phyloP scores from a whole-genome alignment of 495 filamentous ascomycete species.

The Penicillium coffeae region DNA sequence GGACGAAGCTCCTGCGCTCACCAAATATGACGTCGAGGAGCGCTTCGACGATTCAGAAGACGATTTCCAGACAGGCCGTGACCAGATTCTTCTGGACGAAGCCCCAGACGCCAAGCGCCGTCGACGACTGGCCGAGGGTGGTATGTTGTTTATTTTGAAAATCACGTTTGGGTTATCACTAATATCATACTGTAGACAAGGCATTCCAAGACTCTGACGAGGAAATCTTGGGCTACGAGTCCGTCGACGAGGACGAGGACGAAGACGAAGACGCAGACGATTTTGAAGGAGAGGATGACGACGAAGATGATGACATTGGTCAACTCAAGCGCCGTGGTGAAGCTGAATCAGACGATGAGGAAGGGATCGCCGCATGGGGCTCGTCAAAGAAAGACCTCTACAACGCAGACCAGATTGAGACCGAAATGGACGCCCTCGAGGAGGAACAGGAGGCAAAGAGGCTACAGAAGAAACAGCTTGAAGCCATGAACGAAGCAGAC shows the following conservation, averaged over 20 bases:
- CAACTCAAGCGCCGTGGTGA: conserved; percentile 21
- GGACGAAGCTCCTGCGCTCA: conserved; percentile 35
- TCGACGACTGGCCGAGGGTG: conserved; percentile 61
- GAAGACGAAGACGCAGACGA: conserved; percentile 52
- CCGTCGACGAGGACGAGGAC: conserved; percentile 45
- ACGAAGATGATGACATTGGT: conserved; percentile 33
- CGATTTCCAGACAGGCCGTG: conserved; percentile 78
- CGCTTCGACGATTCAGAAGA: conserved; percentile 91
- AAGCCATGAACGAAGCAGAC: conserved; percentile 81
- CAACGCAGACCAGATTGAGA: conserved; percentile 83
- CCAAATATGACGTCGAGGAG: conserved; percentile 59
- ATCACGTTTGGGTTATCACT: conserved; percentile 5
- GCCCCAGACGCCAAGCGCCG: conserved; percentile 71
- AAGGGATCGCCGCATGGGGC: conserved; percentile 80
- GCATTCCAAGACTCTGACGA: conserved; percentile 76
- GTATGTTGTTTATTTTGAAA: conserved; percentile 30
- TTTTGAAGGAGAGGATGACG: conserved; percentile 39
- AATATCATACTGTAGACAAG: conserved; percentile 43
- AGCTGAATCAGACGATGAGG: conserved; percentile 51
- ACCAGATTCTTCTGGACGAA: conserved; percentile 81
- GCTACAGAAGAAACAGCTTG: conserved; percentile 82
- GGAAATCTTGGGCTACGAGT: conserved; percentile 70
- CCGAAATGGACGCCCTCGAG: conserved; percentile 84
- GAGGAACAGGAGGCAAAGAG: conserved; percentile 87
- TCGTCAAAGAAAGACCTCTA: conserved; percentile 88